phyloP scores from a whole-genome alignment of 108 stramenopile genomes.

The Nitzschia palea region DNA sequence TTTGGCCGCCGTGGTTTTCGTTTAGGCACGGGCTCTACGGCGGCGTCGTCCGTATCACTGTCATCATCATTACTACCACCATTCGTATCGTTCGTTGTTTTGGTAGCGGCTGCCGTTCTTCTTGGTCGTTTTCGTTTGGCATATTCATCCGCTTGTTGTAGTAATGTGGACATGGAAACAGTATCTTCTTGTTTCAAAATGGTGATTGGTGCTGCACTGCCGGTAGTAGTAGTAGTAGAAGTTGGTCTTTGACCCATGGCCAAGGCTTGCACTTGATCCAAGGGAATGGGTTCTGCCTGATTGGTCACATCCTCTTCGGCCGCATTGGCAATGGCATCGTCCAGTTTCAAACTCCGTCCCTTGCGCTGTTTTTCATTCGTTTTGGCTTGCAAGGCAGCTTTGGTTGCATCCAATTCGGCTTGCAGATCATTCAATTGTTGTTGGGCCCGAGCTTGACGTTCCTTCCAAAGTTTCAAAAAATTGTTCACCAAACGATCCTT shows the following conservation, averaged over 20 bases:
- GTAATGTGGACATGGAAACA: neutral
- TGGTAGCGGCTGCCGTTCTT: neutral
- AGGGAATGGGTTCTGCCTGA: neutral
- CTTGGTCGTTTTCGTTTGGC: neutral
- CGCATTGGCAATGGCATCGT: neutral
- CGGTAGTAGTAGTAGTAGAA: neutral
- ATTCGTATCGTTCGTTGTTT: neutral
- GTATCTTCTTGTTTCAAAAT: constrained; percentile 3
- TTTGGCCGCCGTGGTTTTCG: neutral
- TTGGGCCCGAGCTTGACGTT: constrained; percentile 3
- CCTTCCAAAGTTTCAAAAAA: constrained; percentile 30
- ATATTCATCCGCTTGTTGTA: neutral
- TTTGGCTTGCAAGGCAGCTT: neutral
- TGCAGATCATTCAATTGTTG: constrained; percentile 11
- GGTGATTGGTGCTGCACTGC: too few relatives aligned
- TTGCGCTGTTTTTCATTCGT: neutral
- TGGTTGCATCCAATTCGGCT: constrained; percentile 2
- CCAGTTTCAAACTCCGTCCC: neutral
- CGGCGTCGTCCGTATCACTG: neutral
- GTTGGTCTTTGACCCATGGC: neutral
- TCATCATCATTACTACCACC: neutral
- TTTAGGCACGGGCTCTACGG: neutral
- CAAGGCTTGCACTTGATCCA: neutral
- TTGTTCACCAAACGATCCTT: constrained; percentile 27
- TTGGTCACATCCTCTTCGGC: constrained; percentile 12